phyloP scores from a whole-genome alignment of 108 stramenopile genomes.

The Nitzschia inconspicua region DNA sequence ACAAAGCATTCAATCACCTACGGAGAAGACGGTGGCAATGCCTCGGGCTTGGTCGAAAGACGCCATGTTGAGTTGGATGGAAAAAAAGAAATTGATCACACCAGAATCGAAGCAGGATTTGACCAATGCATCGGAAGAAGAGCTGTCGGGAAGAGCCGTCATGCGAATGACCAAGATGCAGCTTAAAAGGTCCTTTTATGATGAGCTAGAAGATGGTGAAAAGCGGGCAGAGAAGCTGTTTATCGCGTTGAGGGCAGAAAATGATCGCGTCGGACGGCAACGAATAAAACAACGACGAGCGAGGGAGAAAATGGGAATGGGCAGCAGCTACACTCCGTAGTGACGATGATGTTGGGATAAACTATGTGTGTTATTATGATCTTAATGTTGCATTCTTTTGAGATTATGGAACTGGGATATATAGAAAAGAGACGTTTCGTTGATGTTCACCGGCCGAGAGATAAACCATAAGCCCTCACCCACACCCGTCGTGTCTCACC shows the following conservation, averaged over 20 bases:
- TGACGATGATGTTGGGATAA: too few relatives aligned
- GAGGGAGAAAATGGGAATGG: too few relatives aligned
- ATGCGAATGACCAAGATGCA: conserved; percentile 40
- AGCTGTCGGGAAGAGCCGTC: conserved; percentile 9
- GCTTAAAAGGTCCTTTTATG: conserved; percentile 29
- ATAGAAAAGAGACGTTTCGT: too few relatives aligned
- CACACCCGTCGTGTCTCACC: too few relatives aligned
- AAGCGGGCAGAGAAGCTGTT: conserved; percentile 20
- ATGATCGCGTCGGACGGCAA: conserved; percentile 32
- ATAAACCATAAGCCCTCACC: too few relatives aligned
- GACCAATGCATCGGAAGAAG: not conserved
- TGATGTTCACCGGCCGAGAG: too few relatives aligned
- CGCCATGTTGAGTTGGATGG: conserved; percentile 23
- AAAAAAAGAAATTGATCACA: conserved; percentile 21
- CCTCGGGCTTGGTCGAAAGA: conserved; percentile 33
- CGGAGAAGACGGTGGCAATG: conserved; percentile 7
- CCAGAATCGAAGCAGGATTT: too few relatives aligned
- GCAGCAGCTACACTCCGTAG: too few relatives aligned
- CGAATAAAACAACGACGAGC: too few relatives aligned
- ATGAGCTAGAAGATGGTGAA: not conserved
- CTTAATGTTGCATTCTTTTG: too few relatives aligned
- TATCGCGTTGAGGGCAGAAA: conserved; percentile 32
- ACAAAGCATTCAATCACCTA: not conserved
- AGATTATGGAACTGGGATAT: too few relatives aligned
- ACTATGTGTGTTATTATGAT: too few relatives aligned